Evolutionary conservation across 1,284 basidiomycete genomes (phyloP).

Genomic region (Tilletia walkeri): DNA sequence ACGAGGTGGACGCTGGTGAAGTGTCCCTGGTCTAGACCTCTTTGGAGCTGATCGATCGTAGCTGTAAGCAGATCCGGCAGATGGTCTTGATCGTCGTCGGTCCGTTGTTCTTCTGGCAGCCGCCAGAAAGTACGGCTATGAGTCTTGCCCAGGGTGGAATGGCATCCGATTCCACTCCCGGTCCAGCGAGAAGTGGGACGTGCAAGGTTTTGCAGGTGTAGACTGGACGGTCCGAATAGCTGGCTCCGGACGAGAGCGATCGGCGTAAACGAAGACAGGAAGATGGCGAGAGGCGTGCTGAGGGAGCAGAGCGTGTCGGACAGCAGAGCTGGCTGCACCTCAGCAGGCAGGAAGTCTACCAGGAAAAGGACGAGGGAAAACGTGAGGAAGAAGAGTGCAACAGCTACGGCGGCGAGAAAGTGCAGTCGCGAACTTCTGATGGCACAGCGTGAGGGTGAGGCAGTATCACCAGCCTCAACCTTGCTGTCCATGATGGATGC

Average conservation of each 20-base stretch:
- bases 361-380: neutral
- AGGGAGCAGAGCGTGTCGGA: neutral
- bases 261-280: neutral
- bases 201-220: neutral
- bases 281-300: neutral
- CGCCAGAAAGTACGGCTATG: constrained; percentile 1
- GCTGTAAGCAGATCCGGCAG: constrained; percentile 68
- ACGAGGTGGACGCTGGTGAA: constrained; percentile 69
- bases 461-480: too few species aligned
- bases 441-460: too few species aligned
- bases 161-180: neutral
- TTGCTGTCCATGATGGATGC: too few species aligned
- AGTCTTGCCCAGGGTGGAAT: neutral
- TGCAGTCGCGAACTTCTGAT: too few species aligned
- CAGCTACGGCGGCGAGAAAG: too few species aligned
- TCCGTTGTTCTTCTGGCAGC: neutral
- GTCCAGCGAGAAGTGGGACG: neutral
- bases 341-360: neutral
- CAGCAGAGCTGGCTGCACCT: neutral
- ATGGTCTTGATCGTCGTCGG: neutral
- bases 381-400: too few species aligned
- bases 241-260: neutral
- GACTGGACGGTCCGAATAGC: neutral
- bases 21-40: constrained; percentile 61
- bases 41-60: constrained; percentile 64